These are phyloP conservation scores for Fraxinus nigra DNA, from an alignment of 305 asterid genomes.

Conservation along the genomic window DNA sequence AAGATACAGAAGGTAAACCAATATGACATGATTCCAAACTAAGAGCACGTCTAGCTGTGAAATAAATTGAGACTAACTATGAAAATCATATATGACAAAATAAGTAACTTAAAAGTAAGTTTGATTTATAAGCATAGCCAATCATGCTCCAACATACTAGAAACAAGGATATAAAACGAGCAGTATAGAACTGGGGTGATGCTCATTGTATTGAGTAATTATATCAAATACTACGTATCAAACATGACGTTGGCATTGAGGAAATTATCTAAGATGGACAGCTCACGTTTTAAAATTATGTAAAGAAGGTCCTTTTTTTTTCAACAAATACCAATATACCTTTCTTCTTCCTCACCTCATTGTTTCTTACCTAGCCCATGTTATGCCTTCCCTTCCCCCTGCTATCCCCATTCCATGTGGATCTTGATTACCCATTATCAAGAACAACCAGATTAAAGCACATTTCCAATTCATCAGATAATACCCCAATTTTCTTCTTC, in stretches of 20 bases:
- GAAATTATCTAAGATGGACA: too few species aligned
- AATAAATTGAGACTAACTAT: too few species aligned
- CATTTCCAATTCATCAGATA: background rate
- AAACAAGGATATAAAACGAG: too few species aligned
- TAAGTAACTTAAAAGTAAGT: too few species aligned
- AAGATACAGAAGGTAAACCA: too few species aligned
- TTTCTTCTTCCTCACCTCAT: background rate
- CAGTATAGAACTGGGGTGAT: too few species aligned
- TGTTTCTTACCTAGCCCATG: background rate
- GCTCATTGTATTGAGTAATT: background rate
- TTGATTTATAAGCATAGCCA: too few species aligned
- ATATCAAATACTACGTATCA: background rate
- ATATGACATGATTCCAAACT: too few species aligned
- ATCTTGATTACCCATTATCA: background rate
- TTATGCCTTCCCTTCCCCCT: background rate
- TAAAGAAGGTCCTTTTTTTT: background rate
- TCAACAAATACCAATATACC: background rate
- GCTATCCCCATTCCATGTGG: background rate
- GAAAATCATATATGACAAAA: too few species aligned
- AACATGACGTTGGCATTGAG: background rate
- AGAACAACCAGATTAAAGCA: background rate
- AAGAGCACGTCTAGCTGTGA: too few species aligned
- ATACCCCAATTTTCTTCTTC: background rate
- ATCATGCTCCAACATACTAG: too few species aligned
- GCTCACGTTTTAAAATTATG: too few species aligned